phyloP scores from a whole-genome alignment of 169 alveolate genomes.

The Miamiensis avidus region DNA sequence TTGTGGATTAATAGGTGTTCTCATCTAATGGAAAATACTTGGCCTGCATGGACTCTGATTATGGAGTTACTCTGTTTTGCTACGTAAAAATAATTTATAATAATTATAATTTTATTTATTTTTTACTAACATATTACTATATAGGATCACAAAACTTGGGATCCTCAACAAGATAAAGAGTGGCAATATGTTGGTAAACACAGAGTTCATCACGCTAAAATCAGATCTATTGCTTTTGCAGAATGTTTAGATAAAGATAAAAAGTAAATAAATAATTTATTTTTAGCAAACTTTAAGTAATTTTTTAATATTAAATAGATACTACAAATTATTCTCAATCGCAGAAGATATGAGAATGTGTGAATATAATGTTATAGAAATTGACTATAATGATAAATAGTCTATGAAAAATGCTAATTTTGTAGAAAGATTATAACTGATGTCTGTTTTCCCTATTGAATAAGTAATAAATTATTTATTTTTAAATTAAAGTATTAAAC shows the following conservation, averaged over 20 bases:
- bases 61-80: conserved; percentile 37
- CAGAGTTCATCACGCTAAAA: conserved; percentile 66
- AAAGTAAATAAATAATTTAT: background rate
- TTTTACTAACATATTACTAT: conserved; percentile 29
- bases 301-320: conserved; percentile 13
- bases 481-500: background rate
- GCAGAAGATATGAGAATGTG: conserved; percentile 81
- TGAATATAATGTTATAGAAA: conserved; percentile 74
- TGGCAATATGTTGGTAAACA: conserved; percentile 71
- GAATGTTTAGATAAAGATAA: conserved; percentile 68
- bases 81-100: background rate
- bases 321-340: conserved; percentile 74
- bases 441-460: conserved; percentile 21
- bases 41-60: conserved; percentile 69
- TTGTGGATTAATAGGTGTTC: conserved; percentile 48
- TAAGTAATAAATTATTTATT: background rate
- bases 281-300: no score
- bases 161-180: conserved; percentile 55
- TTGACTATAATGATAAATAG: conserved; percentile 42
- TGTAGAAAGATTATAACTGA: conserved; percentile 37
- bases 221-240: conserved; percentile 72
- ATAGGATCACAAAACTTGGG: conserved; percentile 48
- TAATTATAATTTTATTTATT: conserved; percentile 35
- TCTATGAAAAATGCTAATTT: background rate
- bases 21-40: conserved; percentile 57